Conservation (phyloP, 352 stramenopile genomes). For the Pythium aquatile region DNA sequence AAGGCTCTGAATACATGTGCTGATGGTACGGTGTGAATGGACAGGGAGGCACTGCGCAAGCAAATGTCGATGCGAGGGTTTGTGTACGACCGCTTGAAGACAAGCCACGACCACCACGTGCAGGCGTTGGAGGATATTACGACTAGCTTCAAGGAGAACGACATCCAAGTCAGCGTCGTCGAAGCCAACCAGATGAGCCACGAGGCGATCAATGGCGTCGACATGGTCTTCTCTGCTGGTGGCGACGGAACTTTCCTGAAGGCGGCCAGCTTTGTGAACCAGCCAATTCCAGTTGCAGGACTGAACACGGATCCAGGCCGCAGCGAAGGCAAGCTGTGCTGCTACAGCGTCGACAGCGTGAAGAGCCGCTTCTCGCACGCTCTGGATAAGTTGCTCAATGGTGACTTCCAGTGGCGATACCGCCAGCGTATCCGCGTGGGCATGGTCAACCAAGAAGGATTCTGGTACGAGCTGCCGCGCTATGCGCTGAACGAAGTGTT, state of each 20-base stretch:
- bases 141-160: constrained; percentile 62
- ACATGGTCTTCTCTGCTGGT: constrained; percentile 87
- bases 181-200: constrained; percentile 79
- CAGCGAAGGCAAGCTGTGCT: constrained; percentile 86
- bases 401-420: constrained; percentile 78
- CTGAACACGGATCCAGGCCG: constrained; percentile 85
- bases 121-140: constrained; percentile 86
- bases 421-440: constrained; percentile 83
- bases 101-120: constrained; percentile 85
- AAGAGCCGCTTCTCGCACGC: constrained; percentile 68
- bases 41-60: constrained; percentile 82
- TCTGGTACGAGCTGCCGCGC: constrained; percentile 82
- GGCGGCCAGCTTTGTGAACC: constrained; percentile 85
- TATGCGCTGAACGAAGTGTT: constrained; percentile 90
- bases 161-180: constrained; percentile 70
- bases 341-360: constrained; percentile 82
- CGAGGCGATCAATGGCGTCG: constrained; percentile 68
- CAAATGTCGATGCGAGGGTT: constrained; percentile 91
- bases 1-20: neutral
- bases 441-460: constrained; percentile 89
- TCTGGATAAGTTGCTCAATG: constrained; percentile 61
- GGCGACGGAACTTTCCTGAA: constrained; percentile 88
- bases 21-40: constrained; percentile 7
- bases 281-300: constrained; percentile 76
- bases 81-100: constrained; percentile 82